Percentiles rank a stretch among this genome's conserved stretches.
phyloP scores from a whole-genome alignment of 2,329 filamentous ascomycete genomes.

The Diaporthe humulicola region DNA sequence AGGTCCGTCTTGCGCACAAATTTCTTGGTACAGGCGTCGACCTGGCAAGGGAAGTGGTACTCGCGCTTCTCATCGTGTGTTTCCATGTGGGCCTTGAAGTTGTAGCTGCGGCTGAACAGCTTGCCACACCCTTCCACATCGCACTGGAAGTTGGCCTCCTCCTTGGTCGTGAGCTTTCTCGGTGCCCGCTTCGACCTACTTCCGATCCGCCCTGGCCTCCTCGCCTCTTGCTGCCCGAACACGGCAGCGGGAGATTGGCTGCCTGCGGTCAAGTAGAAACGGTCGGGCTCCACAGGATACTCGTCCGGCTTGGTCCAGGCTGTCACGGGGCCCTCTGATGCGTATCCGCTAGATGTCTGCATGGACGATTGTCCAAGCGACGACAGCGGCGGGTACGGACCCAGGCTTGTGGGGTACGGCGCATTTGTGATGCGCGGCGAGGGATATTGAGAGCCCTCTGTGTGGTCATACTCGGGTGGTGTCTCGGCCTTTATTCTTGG shows the following conservation, averaged over 20 bases:
- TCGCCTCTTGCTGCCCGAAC: slow-evolving; percentile 42
- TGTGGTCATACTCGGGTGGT: slow-evolving; percentile 51
- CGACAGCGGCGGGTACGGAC: slow-evolving; percentile 42
- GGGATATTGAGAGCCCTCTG: slow-evolving; percentile 56
- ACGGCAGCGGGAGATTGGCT: slow-evolving; percentile 43
- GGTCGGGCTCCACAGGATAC: slow-evolving; percentile 50
- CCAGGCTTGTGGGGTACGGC: slow-evolving; percentile 47
- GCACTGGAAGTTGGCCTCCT: slow-evolving; percentile 81
- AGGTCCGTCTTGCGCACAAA: slow-evolving; percentile 90
- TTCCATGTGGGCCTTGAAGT: slow-evolving; percentile 88
- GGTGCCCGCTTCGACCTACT: slow-evolving; percentile 53
- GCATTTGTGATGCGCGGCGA: slow-evolving; percentile 55
- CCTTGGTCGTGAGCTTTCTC: slow-evolving; percentile 71
- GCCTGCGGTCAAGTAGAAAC: slow-evolving; percentile 35
- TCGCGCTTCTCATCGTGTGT: slow-evolving; percentile 82
- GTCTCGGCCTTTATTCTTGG: slow-evolving; percentile 57
- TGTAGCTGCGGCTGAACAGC: slow-evolving; percentile 86
- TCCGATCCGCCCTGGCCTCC: slow-evolving; percentile 46
- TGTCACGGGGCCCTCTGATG: slow-evolving; percentile 53
- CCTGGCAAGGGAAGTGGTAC: slow-evolving; percentile 77
- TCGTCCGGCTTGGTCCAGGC: slow-evolving; percentile 57
- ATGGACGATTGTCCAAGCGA: slow-evolving; percentile 20
- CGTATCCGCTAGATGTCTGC: slow-evolving; percentile 52
- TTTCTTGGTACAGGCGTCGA: slow-evolving; percentile 76
- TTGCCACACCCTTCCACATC: slow-evolving; percentile 78